These are phyloP conservation scores for Nakazawaea sp. DNA, from an alignment of 805 yeast species.

Conservation along the genomic window DNA sequence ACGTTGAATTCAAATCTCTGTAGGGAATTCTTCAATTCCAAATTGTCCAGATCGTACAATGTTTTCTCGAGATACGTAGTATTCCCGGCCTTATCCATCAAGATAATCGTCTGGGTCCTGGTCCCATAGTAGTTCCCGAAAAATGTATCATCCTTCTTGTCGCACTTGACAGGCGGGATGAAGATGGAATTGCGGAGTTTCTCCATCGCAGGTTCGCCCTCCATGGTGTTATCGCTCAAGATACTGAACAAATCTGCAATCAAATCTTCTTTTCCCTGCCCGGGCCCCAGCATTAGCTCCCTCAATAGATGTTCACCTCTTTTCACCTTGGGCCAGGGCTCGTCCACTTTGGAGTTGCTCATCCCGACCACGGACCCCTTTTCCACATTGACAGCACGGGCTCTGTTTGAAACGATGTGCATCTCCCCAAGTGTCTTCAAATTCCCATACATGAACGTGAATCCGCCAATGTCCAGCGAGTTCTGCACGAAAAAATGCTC, in stretches of 20 bases:
- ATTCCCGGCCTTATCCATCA: constrained; percentile 44
- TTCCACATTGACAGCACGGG: constrained; percentile 7
- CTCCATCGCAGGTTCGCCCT: constrained; percentile 25
- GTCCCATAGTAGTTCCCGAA: constrained; percentile 73
- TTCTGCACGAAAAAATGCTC: constrained; percentile 14
- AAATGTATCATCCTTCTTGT: constrained; percentile 18
- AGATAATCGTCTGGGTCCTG: constrained; percentile 73
- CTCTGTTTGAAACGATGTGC: constrained; percentile 42
- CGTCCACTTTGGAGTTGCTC: constrained; percentile 50
- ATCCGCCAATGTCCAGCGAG: constrained; percentile 48
- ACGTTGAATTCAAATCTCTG: constrained; percentile 1
- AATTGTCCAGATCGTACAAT: constrained; percentile 29
- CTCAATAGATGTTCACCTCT: constrained; percentile 59
- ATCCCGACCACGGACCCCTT: constrained; percentile 41
- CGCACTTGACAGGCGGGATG: constrained; percentile 55
- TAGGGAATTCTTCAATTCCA: not conserved
- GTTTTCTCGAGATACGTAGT: constrained; percentile 58
- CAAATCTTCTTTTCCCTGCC: constrained; percentile 29
- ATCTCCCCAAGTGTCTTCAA: constrained; percentile 26
- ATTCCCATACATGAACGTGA: constrained; percentile 52
- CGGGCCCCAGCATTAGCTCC: constrained; percentile 24
- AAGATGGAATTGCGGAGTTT: constrained; percentile 54
- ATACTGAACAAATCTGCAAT: constrained; percentile 46
- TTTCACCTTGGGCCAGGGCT: constrained; percentile 72
- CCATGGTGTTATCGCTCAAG: constrained; percentile 35